Conservation (phyloP, 1,139 yeast genomes). For the Zygosaccharomyces sapae region DNA sequence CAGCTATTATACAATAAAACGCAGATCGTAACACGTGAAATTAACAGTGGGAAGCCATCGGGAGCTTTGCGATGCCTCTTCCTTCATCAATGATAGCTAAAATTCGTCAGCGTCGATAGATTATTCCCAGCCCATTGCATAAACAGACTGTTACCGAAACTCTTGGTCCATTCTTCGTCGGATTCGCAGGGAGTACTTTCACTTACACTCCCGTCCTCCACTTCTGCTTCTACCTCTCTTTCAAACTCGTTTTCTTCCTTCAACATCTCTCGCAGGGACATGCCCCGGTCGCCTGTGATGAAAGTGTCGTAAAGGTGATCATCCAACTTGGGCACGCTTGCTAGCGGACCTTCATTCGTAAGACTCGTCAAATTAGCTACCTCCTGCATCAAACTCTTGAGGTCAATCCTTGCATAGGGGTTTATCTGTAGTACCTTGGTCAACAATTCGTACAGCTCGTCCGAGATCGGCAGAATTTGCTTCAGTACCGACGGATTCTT, state of each 20-base stretch:
- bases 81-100: constrained; percentile 7
- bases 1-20: neutral
- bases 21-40: constrained; percentile 1
- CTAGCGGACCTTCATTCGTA: constrained; percentile 36
- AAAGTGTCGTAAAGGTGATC: constrained; percentile 19
- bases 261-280: constrained; percentile 18
- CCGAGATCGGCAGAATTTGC: constrained; percentile 44
- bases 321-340: constrained; percentile 24
- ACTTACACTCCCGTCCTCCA: constrained; percentile 8
- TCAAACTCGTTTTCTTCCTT: constrained; percentile 15
- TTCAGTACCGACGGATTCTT: constrained; percentile 50
- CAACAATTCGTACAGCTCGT: constrained; percentile 55
- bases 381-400: constrained; percentile 43
- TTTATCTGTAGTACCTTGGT: constrained; percentile 53
- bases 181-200: constrained; percentile 20
- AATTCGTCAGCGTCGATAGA: constrained; percentile 19
- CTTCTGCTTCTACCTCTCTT: constrained; percentile 9
- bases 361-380: constrained; percentile 39
- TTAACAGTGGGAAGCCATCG: neutral
- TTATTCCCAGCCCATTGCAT: constrained; percentile 14
- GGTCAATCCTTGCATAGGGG: constrained; percentile 59
- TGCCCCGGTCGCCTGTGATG: constrained; percentile 20
- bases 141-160: constrained; percentile 9
- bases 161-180: constrained; percentile 13
- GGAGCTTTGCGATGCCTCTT: neutral